Conservation (phyloP, 2,329 filamentous ascomycete species). For the Plectosphaerella plurivora region DNA sequence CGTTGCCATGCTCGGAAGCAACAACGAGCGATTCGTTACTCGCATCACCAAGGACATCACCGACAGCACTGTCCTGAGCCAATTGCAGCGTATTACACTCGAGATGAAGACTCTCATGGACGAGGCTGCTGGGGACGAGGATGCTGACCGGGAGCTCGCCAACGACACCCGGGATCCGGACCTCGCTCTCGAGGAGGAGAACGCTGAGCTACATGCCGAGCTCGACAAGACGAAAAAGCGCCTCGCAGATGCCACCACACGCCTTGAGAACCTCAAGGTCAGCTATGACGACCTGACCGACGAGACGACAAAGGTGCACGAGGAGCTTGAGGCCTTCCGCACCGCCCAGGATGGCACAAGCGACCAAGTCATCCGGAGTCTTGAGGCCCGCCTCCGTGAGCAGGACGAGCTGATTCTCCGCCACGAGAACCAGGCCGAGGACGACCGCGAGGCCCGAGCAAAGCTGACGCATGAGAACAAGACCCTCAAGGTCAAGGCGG, state of each 20-base stretch:
- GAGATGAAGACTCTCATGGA: conserved; percentile 32
- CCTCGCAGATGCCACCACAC: conserved; percentile 54
- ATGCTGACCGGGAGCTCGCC: conserved; percentile 29
- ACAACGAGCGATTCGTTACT: conserved; percentile 48
- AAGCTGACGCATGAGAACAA: conserved; percentile 44
- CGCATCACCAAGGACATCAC: conserved; percentile 25
- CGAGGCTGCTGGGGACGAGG: conserved; percentile 19
- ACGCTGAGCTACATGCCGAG: conserved; percentile 44
- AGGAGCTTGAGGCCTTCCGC: conserved; percentile 45
- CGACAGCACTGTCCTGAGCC: conserved; percentile 36
- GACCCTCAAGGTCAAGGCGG: conserved; percentile 38
- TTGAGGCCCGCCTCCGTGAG: conserved; percentile 56
- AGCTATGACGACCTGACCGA: conserved; percentile 63
- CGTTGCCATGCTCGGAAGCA: conserved; percentile 56
- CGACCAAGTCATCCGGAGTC: conserved; percentile 46
- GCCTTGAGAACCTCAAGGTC: conserved; percentile 55
- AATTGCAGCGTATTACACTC: conserved; percentile 41
- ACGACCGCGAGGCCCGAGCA: conserved; percentile 39
- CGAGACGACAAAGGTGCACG: conserved; percentile 54
- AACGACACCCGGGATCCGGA: conserved; percentile 47
- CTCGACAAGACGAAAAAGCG: conserved; percentile 51
- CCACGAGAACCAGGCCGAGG: conserved; percentile 63
- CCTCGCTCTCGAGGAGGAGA: conserved; percentile 52
- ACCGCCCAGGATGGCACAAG: conserved; percentile 47
- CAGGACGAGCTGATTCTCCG: conserved; percentile 68